Base-by-base conservation (phyloP, 2,329 filamentous ascomycete species). In the Albophoma yamanashiensis region DNA sequence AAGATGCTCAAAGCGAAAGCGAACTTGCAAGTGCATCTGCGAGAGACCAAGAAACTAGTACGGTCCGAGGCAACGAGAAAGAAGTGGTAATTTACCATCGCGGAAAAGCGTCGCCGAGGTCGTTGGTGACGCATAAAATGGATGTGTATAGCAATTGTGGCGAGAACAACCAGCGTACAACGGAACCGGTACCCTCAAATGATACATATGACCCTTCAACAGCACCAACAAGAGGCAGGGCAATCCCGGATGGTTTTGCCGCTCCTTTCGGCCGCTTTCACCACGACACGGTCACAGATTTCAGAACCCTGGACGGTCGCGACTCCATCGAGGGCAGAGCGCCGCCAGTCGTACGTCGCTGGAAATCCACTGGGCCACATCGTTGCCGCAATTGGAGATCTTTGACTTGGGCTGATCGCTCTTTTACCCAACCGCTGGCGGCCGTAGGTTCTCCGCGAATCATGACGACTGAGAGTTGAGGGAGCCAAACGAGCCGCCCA, bases 261-360 rank as follows among this genome's bases (percentile, higher is more conserved):
- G 68, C 65, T 2, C 65, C 69, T 3, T 56, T 64, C 36, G 67
- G 65, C 45, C 64, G 59, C 17, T 50, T 70, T 11, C 62, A 64
- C 6, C 52, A 57, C 17, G 55, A 58, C 25, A 27, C 47, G 11
- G 52, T 14, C 4, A 25, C 20, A 20, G 42, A 59, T 11, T 20
- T 12, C 15, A 3, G 5, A 3, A 36, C 12, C n/a, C 27, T 34
- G 5, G n/a, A 22, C 42, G 57, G 42, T n/a, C 40, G 50, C 27
- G 57, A n/a, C 22, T 59, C 59, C 0, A 36, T 27, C n/a, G 56
- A 52, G 27, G 57, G 38, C 12, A 42, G 61, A n/a, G n/a, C 39
- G 20, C 47, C 47, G 6, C 40, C 47, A 20, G 34, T 22, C 17
- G 31, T 59, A 7, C 55, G 55, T 12, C 45, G 59, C 20, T 62